These are phyloP conservation scores for Suillus americanus DNA, from an alignment of 768 basidiomycete genomes.

Conservation along the genomic window DNA sequence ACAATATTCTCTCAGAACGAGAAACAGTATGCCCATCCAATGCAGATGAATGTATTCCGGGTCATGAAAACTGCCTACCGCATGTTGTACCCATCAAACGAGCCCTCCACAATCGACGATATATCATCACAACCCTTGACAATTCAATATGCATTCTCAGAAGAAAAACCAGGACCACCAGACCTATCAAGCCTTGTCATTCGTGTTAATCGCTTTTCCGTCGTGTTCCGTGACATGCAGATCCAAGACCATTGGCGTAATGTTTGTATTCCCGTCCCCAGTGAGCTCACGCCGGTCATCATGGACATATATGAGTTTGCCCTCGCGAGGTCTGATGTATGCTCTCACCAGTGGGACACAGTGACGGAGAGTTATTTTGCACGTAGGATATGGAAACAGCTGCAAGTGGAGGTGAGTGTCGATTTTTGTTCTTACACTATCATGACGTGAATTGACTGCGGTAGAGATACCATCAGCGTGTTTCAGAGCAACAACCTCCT, in stretches of 20 bases:
- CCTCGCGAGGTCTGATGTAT: slow-evolving; percentile 4
- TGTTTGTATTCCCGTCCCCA: background rate
- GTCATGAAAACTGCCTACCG: background rate
- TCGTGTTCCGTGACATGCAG: background rate
- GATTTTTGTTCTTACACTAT: background rate
- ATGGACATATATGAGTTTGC: background rate
- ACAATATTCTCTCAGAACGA: background rate
- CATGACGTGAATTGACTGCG: background rate
- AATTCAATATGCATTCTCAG: background rate
- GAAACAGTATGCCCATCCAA: background rate
- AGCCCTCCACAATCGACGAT: background rate
- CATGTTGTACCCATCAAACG: background rate
- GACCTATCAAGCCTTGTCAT: background rate
- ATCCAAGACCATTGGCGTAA: background rate
- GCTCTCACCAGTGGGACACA: background rate
- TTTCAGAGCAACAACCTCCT: background rate
- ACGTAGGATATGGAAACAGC: background rate
- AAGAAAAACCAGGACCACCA: background rate
- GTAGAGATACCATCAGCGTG: background rate
- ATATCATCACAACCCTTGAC: background rate
- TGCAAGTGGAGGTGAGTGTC: background rate
- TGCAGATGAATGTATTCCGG: background rate
- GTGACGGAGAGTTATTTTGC: background rate
- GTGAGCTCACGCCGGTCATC: background rate
- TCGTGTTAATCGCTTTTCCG: background rate